Evolutionary conservation across 768 basidiomycete genomes (phyloP).

Genomic region (Rhodotorula graminis): DNA sequence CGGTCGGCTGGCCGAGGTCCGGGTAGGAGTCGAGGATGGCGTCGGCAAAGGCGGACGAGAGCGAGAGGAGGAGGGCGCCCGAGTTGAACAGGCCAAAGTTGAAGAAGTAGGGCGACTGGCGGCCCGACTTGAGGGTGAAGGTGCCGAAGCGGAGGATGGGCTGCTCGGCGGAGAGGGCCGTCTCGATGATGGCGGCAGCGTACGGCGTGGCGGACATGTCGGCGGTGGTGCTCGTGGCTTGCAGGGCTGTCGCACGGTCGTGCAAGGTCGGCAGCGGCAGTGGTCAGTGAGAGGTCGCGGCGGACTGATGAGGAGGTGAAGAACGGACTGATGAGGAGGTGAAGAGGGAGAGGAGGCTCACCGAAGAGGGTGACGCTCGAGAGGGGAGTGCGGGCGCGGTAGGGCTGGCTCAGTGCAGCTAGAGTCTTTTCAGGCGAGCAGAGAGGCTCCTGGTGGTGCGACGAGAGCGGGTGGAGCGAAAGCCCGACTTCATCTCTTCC

Average conservation of each 20-base stretch:
- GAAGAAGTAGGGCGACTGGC: constrained; percentile 93
- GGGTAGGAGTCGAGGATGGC: constrained; percentile 60
- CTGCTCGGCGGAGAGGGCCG: constrained; percentile 46
- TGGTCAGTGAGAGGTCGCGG: background rate
- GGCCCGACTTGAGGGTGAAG: constrained; percentile 90
- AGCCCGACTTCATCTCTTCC: too few relatives aligned
- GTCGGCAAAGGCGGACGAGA: constrained; percentile 76
- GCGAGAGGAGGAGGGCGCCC: constrained; percentile 69
- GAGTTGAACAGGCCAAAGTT: constrained; percentile 84
- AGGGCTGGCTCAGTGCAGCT: accelerated
- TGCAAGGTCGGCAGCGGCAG: background rate
- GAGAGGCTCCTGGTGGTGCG: background rate
- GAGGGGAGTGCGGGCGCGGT: too few relatives aligned
- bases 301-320: background rate
- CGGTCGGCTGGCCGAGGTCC: constrained; percentile 41
- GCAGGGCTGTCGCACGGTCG: background rate
- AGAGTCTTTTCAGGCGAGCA: background rate
- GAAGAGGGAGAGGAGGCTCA: background rate
- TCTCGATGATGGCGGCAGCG: constrained; percentile 36
- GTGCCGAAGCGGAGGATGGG: constrained; percentile 63
- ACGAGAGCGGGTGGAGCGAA: background rate
- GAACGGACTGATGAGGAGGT: background rate
- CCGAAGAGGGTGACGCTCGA: background rate
- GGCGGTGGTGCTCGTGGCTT: background rate
- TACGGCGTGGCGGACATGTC: constrained; percentile 12